A percentile compares a stretch with the other conserved stretches of the same genome.
Evolutionary conservation across 2,329 filamentous ascomycete genomes (phyloP).

Genomic region (Aspergillus sojae): DNA sequence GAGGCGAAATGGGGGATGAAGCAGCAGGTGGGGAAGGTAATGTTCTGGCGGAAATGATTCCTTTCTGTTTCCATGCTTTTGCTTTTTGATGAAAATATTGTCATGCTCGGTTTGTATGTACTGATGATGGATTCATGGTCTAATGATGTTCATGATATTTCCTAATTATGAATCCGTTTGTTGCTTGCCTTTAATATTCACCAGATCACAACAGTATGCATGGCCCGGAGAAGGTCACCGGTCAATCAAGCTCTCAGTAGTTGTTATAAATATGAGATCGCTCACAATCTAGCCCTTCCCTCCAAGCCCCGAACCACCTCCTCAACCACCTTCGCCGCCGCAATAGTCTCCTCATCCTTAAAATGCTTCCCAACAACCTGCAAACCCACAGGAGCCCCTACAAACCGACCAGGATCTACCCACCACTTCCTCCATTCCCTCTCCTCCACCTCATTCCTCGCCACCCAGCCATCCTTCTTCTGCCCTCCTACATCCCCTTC

Average conservation of each 20-base stretch:
- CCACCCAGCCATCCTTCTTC: slow-evolving; percentile 19
- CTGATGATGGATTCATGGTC: slow-evolving; percentile 17
- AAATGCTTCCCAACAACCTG: slow-evolving; percentile 55
- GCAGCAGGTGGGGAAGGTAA: slow-evolving; percentile 35
- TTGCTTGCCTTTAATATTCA: neutral
- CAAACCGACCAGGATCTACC: slow-evolving; percentile 31
- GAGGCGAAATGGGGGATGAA: slow-evolving; percentile 40
- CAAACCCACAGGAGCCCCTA: slow-evolving; percentile 52
- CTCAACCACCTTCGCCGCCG: slow-evolving; percentile 32
- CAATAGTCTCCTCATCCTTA: slow-evolving; percentile 56
- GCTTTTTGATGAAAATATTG: slow-evolving; percentile 23
- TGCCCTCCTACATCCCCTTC: slow-evolving; percentile 26
- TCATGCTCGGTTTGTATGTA: slow-evolving; percentile 21
- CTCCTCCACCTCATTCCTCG: slow-evolving; percentile 31
- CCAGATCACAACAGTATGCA: too few relatives aligned
- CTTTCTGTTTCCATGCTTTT: neutral
- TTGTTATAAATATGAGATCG: neutral
- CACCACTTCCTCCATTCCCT: slow-evolving; percentile 37
- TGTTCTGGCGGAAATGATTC: slow-evolving; percentile 44
- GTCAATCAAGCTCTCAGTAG: neutral
- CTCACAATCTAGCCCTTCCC: neutral
- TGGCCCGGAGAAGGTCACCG: too few relatives aligned
- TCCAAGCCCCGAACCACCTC: slow-evolving; percentile 18
- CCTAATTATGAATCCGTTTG: neutral
- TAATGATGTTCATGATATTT: slow-evolving; percentile 11